These are phyloP conservation scores for Fusarium anthophilum DNA, from an alignment of 2,329 filamentous ascomycete species.

Conservation along the genomic window DNA sequence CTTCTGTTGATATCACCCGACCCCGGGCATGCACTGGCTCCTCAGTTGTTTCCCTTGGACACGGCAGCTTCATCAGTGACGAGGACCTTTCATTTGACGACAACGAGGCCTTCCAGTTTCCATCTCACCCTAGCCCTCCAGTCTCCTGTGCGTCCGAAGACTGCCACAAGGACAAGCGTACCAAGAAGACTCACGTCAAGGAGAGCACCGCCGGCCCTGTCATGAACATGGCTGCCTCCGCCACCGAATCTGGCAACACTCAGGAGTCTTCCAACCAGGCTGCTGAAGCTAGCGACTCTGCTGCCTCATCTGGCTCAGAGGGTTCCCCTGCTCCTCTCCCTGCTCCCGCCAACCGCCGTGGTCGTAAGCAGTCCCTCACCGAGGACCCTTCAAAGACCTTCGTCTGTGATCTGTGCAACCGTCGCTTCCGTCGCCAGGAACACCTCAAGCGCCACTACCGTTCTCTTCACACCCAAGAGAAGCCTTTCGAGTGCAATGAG, in stretches of 20 bases:
- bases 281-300: conserved; percentile 51
- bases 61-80: conserved; percentile 80
- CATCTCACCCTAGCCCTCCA: conserved; percentile 69
- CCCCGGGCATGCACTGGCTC: conserved; percentile 74
- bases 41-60: conserved; percentile 73
- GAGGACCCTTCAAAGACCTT: conserved; percentile 99
- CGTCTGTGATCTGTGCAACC: conserved; percentile 94
- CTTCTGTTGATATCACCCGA: conserved; percentile 68
- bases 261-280: conserved; percentile 50
- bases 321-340: conserved; percentile 54
- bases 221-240: conserved; percentile 54
- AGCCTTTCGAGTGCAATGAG: conserved; percentile 97
- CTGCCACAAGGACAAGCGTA: conserved; percentile 65
- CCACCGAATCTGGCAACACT: conserved; percentile 47
- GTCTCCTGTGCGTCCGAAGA: conserved; percentile 53
- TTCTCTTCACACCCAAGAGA: conserved; percentile 97
- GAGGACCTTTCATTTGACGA: conserved; percentile 82
- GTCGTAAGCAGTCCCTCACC: conserved; percentile 97
- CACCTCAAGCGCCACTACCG: conserved; percentile 99
- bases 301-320: conserved; percentile 56
- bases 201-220: conserved; percentile 48
- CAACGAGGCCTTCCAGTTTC: conserved; percentile 67
- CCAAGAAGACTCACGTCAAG: conserved; percentile 63
- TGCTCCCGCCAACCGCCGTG: conserved; percentile 83
- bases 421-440: conserved; percentile 97